phyloP scores from a whole-genome alignment of 2,329 filamentous ascomycete genomes.

The Epichloe uncinata region DNA sequence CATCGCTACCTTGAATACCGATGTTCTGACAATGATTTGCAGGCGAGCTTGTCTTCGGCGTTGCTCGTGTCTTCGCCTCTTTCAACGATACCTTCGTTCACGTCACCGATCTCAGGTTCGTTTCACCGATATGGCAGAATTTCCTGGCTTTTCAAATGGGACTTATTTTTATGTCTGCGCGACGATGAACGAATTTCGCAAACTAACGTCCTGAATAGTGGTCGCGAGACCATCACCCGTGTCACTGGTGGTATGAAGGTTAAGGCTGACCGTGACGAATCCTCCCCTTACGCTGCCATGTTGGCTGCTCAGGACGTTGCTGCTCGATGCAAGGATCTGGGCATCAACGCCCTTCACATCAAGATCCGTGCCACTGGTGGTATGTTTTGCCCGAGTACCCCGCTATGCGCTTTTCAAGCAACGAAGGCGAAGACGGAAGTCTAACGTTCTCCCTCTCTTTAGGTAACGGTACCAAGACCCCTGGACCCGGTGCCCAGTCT shows the following conservation, averaged over 20 bases:
- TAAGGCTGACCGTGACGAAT: slow-evolving; percentile 99
- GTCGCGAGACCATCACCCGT: slow-evolving; percentile 99
- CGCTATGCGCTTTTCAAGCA: not conserved
- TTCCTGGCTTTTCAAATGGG: not conserved
- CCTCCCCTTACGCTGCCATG: slow-evolving; percentile 99
- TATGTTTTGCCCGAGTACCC: slow-evolving; percentile 29
- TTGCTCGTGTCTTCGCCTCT: slow-evolving; percentile 91
- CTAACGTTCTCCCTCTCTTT: slow-evolving; percentile 4
- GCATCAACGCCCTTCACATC: slow-evolving; percentile 92
- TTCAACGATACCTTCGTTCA: slow-evolving; percentile 95
- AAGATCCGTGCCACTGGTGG: slow-evolving; percentile 99
- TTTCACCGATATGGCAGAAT: slow-evolving; percentile 13
- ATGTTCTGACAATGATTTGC: slow-evolving; percentile 10
- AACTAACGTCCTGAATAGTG: slow-evolving; percentile 42
- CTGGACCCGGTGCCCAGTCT: slow-evolving; percentile 96
- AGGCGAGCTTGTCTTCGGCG: slow-evolving; percentile 97
- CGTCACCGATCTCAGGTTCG: slow-evolving; percentile 95
- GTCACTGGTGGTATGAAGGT: slow-evolving; percentile 99
- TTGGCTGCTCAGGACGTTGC: slow-evolving; percentile 99
- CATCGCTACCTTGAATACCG: not conserved
- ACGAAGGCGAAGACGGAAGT: not conserved
- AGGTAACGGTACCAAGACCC: slow-evolving; percentile 99
- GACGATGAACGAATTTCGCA: not conserved
- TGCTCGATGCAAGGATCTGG: slow-evolving; percentile 61
- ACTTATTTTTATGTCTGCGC: not conserved